These are phyloP conservation scores for Candida parachauliodes DNA, from an alignment of 805 yeast genomes.

Conservation along the genomic window DNA sequence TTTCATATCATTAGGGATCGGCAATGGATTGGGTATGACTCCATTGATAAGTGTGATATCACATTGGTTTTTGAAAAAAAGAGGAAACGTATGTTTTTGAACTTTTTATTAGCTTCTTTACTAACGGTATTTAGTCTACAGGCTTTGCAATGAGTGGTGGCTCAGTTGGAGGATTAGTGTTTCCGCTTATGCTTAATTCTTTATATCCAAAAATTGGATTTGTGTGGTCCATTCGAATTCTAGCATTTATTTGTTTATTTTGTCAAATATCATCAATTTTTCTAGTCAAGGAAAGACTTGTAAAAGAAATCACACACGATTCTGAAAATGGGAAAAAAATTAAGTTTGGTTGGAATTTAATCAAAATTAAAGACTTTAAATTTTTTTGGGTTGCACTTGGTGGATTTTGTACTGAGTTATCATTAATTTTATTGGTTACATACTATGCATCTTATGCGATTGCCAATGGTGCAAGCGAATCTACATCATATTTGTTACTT, in stretches of 20 bases:
- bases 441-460: slow-evolving; percentile 33
- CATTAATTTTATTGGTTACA: slow-evolving; percentile 26
- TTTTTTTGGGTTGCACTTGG: slow-evolving; percentile 27
- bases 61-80: slow-evolving; percentile 58
- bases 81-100: slow-evolving; percentile 38
- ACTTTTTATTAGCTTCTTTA: not conserved
- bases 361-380: slow-evolving; percentile 15
- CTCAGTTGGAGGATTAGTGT: slow-evolving; percentile 60
- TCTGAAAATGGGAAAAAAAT: not conserved
- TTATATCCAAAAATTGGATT: slow-evolving; percentile 48
- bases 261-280: slow-evolving; percentile 20
- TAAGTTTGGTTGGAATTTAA: slow-evolving; percentile 5
- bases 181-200: slow-evolving; percentile 52
- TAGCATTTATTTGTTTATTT: slow-evolving; percentile 32
- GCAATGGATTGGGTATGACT: slow-evolving; percentile 56
- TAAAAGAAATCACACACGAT: not conserved
- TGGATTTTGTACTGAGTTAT: slow-evolving; percentile 27
- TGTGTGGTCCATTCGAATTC: slow-evolving; percentile 54
- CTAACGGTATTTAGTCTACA: slow-evolving; percentile 23
- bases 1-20: slow-evolving; percentile 54
- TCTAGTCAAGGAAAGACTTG: slow-evolving; percentile 27
- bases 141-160: slow-evolving; percentile 69
- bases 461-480: slow-evolving; percentile 27
- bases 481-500: slow-evolving; percentile 23
- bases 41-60: slow-evolving; percentile 61